phyloP scores from a whole-genome alignment of 495 filamentous ascomycete species.

The Xylaria grammica region DNA sequence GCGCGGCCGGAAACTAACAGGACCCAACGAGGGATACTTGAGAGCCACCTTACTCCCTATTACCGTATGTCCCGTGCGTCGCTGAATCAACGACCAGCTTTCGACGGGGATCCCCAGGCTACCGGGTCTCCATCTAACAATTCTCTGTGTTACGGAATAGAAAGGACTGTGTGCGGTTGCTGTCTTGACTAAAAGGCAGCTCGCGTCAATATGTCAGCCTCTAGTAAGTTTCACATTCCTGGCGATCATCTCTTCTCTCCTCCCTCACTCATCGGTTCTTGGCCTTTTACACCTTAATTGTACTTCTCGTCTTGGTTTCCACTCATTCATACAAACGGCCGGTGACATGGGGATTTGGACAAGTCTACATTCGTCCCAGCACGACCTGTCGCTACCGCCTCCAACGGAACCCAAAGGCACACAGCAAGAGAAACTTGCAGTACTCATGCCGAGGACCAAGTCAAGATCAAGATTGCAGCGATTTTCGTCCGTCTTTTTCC shows the following conservation, averaged over 20 bases:
- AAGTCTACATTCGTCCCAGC: neutral
- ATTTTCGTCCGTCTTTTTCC: conserved; percentile 35
- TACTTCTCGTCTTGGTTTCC: too few relatives aligned
- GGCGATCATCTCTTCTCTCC: conserved; percentile 3
- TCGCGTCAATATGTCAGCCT: conserved; percentile 16
- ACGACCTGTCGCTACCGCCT: conserved; percentile 11
- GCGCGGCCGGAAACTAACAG: conserved; percentile 2
- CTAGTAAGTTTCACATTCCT: conserved; percentile 20
- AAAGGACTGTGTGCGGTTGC: conserved; percentile 16
- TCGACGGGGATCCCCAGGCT: conserved; percentile 23
- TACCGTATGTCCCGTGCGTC: conserved; percentile 5
- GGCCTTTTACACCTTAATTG: neutral
- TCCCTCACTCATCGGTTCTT: neutral
- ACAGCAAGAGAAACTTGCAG: neutral
- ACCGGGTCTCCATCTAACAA: conserved; percentile 22
- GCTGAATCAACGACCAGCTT: conserved; percentile 11
- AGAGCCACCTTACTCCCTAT: conserved; percentile 4
- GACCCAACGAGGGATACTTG: neutral
- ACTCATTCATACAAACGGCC: neutral
- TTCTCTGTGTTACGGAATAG: conserved; percentile 9
- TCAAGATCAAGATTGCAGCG: conserved; percentile 33
- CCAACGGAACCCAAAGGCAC: neutral
- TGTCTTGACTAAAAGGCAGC: conserved; percentile 15
- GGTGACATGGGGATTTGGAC: conserved; percentile 11
- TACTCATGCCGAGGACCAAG: conserved; percentile 11